Base-by-base conservation (phyloP, 2,329 filamentous ascomycete species). In the Colletotrichum tabaci region DNA sequence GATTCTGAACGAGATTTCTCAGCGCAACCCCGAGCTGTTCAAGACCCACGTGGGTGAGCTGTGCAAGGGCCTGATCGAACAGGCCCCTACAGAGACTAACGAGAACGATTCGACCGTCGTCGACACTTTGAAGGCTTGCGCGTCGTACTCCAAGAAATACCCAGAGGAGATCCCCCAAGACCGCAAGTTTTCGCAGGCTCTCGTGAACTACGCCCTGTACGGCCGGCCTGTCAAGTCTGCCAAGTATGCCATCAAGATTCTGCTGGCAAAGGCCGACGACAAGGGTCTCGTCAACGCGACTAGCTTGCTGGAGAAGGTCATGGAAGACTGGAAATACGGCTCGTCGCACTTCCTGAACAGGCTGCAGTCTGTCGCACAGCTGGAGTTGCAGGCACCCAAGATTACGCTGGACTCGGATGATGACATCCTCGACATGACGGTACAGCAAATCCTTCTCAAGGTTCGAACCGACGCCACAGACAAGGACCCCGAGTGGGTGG, bases 161-260 rank as follows among this genome's bases (percentile, higher is more conserved):
- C 92, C 96, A 0, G 87, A 91, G 13, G 95, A 98, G 72, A 89
- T 99, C 64, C 93, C 94, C 1, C 89, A 90, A 71, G 93, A 97
- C 73, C 90, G 92, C 67, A 93, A 93, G 75, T 96, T 98, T 76
- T 87, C 91, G 42, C 91, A 96, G 77, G 92, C 94, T 1, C 88
- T 99, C 80, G 90, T 92, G 72, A 92, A 90, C 76, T 98, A 96
- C 80, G 94, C 95, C 1, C 87, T 96, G 23, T 93, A 94, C 77
- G 96, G 96, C 26, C 89, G 89, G 30, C 96, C 95, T 2, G 89
- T 94, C 13, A 92, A 92, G 79, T 93, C 94, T 10, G 94, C 96
- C 26, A 99, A 99, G 82, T 95, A 98, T 83, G 96, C 96, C 0
- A 91, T 98, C 60, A 95, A 94, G 38, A 95, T 99, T 74, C 87